Evolutionary conservation across 108 stramenopile genomes (phyloP), one percentile per base, ranked within the genome.

Genomic region (Nitzschia sp.): DNA sequence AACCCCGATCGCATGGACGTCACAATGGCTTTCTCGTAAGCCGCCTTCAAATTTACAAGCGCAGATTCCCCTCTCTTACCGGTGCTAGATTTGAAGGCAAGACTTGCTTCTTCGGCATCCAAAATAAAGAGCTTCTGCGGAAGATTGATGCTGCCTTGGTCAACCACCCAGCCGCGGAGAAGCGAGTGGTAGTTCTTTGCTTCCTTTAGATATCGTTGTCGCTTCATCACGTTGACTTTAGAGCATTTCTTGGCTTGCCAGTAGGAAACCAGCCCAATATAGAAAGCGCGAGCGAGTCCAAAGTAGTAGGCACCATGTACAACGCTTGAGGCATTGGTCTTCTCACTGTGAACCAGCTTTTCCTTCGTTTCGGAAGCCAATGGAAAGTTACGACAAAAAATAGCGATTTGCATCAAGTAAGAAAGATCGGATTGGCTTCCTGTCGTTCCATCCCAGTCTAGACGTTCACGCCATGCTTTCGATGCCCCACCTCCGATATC

Each of bases 1-100:
- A 54, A 54, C 5, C 53, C 53, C n/a, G 53, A 54, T 18, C n/a
- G 8, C n/a, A 25, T 54, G 6, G 53, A 54, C 6, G 53, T n/a
- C n/a, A 54, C 53, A 54, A 54, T 54, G 11, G 53, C 53, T 25
- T 54, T 54, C 18, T 54, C 53, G n/a, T 54, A 54, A 24, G 53
- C 53, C 8, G 18, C 18, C n/a, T 54, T 54, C 53, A 54, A 18
- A 15, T 54, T 25, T 6, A 25, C 6, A 15, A 6, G 5, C 6
- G 8, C n/a, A 21, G 5, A 8, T 18, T 25, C 53, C 9, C 13
- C 38, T 13, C 13, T 42, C 9, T 42, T 42, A 9, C 38, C 38
- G 13, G 13, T 42, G 6, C 53, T 6, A 5, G 5, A 5, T n/a
- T 54, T 42, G 38, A 9, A 42, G 13, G 38, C 6, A 13, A 42